These are phyloP conservation scores for Phytophthora constricta DNA, from an alignment of 352 stramenopile genomes.

Conservation along the genomic window DNA sequence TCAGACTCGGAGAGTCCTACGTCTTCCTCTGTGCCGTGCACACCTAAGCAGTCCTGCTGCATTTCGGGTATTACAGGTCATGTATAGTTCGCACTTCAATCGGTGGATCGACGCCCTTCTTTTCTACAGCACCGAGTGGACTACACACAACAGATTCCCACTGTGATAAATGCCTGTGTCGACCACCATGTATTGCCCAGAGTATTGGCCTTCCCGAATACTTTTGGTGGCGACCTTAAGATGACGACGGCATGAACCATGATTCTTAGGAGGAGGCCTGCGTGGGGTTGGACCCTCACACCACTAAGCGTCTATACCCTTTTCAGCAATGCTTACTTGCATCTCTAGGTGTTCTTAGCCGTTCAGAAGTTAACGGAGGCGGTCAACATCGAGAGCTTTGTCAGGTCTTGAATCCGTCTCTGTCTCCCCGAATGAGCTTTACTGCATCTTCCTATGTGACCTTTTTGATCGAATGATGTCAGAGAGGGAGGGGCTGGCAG, in stretches of 20 bases:
- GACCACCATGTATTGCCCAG: slow-evolving; percentile 10
- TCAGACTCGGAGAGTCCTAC: too few species aligned
- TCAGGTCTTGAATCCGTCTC: slow-evolving; percentile 1
- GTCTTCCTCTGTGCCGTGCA: too few species aligned
- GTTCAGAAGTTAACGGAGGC: background rate
- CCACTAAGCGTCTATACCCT: background rate
- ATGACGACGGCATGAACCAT: background rate
- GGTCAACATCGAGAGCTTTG: background rate
- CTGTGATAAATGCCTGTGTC: background rate
- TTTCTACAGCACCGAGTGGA: slow-evolving; percentile 6
- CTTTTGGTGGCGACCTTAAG: background rate
- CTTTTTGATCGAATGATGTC: too few species aligned
- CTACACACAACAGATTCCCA: background rate
- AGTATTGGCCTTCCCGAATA: slow-evolving; percentile 8
- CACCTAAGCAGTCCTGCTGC: too few species aligned
- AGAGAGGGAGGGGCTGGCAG: background rate
- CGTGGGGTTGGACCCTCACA: background rate
- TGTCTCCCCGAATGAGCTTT: too few species aligned
- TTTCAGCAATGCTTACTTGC: background rate
- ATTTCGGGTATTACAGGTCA: slow-evolving; percentile 6
- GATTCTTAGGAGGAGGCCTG: background rate
- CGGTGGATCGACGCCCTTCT: slow-evolving; percentile 1
- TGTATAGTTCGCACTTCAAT: slow-evolving; percentile 5
- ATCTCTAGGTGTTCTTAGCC: background rate
- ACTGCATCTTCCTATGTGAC: too few species aligned